phyloP scores from a whole-genome alignment of 202 grass and related monocot species.

The Zizania palustris region DNA sequence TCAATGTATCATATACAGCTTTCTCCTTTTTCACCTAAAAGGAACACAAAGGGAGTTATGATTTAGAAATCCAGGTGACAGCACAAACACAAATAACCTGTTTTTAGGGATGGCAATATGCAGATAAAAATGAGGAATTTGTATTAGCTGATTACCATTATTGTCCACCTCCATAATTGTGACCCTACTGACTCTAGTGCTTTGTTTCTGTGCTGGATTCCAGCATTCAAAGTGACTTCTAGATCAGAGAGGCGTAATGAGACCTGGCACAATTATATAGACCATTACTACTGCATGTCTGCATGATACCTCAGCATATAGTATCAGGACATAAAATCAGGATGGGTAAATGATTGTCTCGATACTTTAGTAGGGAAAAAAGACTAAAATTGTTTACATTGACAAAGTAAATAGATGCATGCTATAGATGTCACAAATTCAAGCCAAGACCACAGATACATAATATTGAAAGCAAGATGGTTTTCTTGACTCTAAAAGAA shows the following conservation, averaged over 20 bases:
- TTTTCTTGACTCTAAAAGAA: conserved; percentile 7
- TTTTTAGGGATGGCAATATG: conserved; percentile 4
- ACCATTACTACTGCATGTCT: background rate
- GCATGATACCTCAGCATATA: background rate
- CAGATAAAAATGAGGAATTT: conserved; percentile 36
- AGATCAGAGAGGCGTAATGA: conserved; percentile 84
- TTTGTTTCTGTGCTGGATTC: conserved; percentile 95
- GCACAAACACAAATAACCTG: background rate
- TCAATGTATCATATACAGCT: conserved; percentile 97
- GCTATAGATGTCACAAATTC: background rate
- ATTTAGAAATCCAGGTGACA: background rate
- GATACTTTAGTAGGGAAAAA: conserved; percentile 23
- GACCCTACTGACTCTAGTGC: conserved; percentile 89
- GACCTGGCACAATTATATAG: conserved; percentile 55
- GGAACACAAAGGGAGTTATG: conserved; percentile 26
- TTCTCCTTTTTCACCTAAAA: conserved; percentile 96
- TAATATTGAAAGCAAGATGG: background rate
- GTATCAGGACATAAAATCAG: conserved; percentile 13
- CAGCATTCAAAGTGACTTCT: conserved; percentile 92
- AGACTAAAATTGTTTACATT: conserved; percentile 8
- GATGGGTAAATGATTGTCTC: background rate
- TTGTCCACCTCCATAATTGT: conserved; percentile 90
- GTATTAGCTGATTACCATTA: conserved; percentile 76
- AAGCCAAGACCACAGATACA: background rate
- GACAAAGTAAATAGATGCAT: background rate